A percentile compares a stretch with the other conserved stretches of the same genome.
Evolutionary conservation across 2,329 filamentous ascomycete species (phyloP).

Genomic region (Neophaeococcomyces mojaviensis): DNA sequence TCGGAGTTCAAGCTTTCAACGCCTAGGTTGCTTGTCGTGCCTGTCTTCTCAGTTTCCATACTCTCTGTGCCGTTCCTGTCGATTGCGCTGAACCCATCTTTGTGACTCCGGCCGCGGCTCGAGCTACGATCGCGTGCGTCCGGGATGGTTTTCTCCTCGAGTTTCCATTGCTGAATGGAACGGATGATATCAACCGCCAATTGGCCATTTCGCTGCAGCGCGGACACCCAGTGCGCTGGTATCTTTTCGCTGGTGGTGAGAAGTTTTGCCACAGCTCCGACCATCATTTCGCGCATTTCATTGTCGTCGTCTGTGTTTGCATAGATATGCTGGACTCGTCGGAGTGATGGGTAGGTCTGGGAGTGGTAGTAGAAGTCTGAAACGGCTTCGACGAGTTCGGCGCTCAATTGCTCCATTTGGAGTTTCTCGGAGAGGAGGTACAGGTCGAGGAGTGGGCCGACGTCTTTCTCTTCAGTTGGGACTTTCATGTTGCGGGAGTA

Average conservation of each 20-base stretch:
- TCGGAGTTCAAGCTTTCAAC: conserved; percentile 9
- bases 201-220: conserved; percentile 47
- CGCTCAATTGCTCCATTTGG: conserved; percentile 40
- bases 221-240: conserved; percentile 48
- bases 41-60: conserved; percentile 9
- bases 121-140: conserved; percentile 35
- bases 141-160: conserved; percentile 43
- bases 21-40: conserved; percentile 5
- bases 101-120: conserved; percentile 13
- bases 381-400: conserved; percentile 44
- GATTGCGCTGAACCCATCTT: conserved; percentile 17
- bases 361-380: conserved; percentile 46
- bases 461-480: conserved; percentile 44
- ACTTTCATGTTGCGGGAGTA: conserved; percentile 42
- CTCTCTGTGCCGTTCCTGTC: conserved; percentile 16
- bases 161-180: conserved; percentile 47
- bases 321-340: conserved; percentile 48
- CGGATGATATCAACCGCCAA: conserved; percentile 49
- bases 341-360: conserved; percentile 46
- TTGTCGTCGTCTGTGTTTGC: conserved; percentile 41
- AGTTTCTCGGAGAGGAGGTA: conserved; percentile 50
- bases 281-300: conserved; percentile 44
- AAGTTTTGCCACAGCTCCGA: conserved; percentile 43
- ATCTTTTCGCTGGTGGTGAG: conserved; percentile 44
- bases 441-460: conserved; percentile 45